phyloP scores from a whole-genome alignment of 192 early-diverging fungal genomes.

The Pilaira anomala region DNA sequence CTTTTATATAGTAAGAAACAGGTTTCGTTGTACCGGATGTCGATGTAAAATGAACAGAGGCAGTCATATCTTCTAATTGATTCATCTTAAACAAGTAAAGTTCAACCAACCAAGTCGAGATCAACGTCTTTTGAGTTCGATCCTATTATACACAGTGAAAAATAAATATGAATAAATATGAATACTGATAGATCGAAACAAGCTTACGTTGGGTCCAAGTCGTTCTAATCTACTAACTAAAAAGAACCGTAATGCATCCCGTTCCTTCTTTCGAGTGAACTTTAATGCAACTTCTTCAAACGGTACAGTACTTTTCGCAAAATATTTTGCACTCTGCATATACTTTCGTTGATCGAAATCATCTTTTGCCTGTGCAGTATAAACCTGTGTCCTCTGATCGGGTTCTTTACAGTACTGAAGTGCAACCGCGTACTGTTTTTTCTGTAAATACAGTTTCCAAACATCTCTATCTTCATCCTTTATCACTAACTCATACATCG shows the following conservation, averaged over 20 bases:
- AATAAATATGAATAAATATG: neutral
- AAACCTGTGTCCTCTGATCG: slow-evolving; percentile 67
- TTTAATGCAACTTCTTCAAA: slow-evolving; percentile 91
- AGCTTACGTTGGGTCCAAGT: slow-evolving; percentile 57
- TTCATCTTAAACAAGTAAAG: slow-evolving; percentile 80
- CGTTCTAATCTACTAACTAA: slow-evolving; percentile 71
- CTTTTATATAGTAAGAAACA: slow-evolving; percentile 29
- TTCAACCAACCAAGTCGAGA: slow-evolving; percentile 88
- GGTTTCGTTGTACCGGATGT: neutral
- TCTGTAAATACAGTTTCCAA: slow-evolving; percentile 85
- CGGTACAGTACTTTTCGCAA: slow-evolving; percentile 70
- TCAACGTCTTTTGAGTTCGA: slow-evolving; percentile 70
- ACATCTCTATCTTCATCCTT: slow-evolving; percentile 91
- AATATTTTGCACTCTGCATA: slow-evolving; percentile 77
- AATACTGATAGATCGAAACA: neutral
- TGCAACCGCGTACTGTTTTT: slow-evolving; percentile 78
- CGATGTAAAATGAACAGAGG: slow-evolving; percentile 24
- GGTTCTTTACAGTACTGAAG: slow-evolving; percentile 73
- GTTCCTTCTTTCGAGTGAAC: slow-evolving; percentile 72
- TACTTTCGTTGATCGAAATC: slow-evolving; percentile 76
- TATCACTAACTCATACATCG: slow-evolving; percentile 86
- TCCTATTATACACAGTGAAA: slow-evolving; percentile 52
- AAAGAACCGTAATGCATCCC: slow-evolving; percentile 73
- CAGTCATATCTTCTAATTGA: slow-evolving; percentile 50
- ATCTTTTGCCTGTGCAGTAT: slow-evolving; percentile 84